Base-by-base conservation (phyloP, 1,284 basidiomycete species). In the Waitea zeae region DNA sequence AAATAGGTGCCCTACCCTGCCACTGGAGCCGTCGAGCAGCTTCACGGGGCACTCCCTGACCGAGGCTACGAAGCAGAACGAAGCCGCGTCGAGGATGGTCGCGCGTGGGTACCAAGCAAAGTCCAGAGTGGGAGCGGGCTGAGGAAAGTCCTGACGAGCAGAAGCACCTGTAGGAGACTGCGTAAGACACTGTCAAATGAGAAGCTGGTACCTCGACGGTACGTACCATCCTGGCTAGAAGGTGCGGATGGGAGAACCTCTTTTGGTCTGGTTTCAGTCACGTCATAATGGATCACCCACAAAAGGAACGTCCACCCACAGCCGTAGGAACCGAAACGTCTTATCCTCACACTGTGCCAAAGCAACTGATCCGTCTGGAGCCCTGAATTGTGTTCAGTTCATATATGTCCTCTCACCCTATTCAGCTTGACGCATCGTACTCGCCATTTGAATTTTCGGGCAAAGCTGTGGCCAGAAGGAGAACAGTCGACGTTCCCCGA, bases 21-120 rank as follows among this genome's bases (percentile, higher is more conserved):
- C 84, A 49, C 79, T 71, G 0, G 54, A 57, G 0, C 71, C 88
- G 46, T 92, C 84, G 1, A 92, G 53, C 5, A 93, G 59, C 41
- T 80, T 77, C 1, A 92, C 70, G 0, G 87, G 87, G 39, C 70
- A 69, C 49, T 90, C 87, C 7, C 82, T 64, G 3, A 88, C 69
- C 4, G 82, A 82, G 0, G 79, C 66, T 2, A 82, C 59, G 46
- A 89, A 87, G 52, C 88, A 92, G 50, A 69, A 89, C 1, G 73
- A 62, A 0, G 73, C 66, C 1, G 72, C 67, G 33, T 70, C 58
- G 4, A 49, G 45, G 1, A 53, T 42, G 4, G 69, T 69, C 1
- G 87, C 84, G 1, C 65, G 61, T 0, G 87, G 87, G 47, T 80
- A 92, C 88, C 88, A 93, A 4, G 61, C 42, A 41, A 71, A 77